Percentiles rank a stretch among this genome's conserved stretches.
phyloP scores from a whole-genome alignment of 2,329 filamentous ascomycete genomes.

The Cladosporium austrohemisphaericum region DNA sequence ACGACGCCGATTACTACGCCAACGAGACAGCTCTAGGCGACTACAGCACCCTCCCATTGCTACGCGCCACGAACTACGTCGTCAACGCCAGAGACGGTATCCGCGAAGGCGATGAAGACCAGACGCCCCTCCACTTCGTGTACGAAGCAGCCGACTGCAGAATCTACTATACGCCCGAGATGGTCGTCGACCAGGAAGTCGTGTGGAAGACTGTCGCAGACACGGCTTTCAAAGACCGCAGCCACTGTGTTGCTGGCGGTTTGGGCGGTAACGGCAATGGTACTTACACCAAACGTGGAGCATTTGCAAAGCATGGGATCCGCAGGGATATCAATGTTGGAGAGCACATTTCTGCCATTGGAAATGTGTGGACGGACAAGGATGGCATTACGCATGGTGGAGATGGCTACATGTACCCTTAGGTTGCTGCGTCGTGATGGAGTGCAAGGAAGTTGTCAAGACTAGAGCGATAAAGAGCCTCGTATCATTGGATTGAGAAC shows the following conservation, averaged over 20 bases:
- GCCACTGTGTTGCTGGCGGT: conserved; percentile 32
- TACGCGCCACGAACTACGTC: conserved; percentile 22
- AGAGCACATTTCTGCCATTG: conserved; percentile 20
- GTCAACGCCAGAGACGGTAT: conserved; percentile 33
- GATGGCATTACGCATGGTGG: conserved; percentile 20
- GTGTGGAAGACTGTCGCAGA: conserved; percentile 45
- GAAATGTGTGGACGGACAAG: conserved; percentile 24
- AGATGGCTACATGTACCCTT: conserved; percentile 20
- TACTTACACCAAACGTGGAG: conserved; percentile 5
- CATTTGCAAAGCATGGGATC: conserved; percentile 12
- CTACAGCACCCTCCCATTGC: conserved; percentile 27
- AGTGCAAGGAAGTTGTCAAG: no score
- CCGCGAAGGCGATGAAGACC: conserved; percentile 33
- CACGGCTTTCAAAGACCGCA: conserved; percentile 29
- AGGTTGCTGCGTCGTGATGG: no score
- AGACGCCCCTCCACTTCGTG: conserved; percentile 48
- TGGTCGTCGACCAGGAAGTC: conserved; percentile 46
- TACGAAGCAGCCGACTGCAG: conserved; percentile 50
- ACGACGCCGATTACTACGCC: conserved; percentile 26
- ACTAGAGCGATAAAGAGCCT: no score
- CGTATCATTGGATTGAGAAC: no score
- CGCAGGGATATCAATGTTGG: conserved; percentile 23
- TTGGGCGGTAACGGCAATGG: conserved; percentile 13
- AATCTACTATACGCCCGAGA: conserved; percentile 50
- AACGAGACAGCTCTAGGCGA: conserved; percentile 26